A percentile compares a stretch with the other conserved stretches of the same genome.
phyloP scores from a whole-genome alignment of 2,329 filamentous ascomycete genomes.

The Neodidymelliopsis sp. region DNA sequence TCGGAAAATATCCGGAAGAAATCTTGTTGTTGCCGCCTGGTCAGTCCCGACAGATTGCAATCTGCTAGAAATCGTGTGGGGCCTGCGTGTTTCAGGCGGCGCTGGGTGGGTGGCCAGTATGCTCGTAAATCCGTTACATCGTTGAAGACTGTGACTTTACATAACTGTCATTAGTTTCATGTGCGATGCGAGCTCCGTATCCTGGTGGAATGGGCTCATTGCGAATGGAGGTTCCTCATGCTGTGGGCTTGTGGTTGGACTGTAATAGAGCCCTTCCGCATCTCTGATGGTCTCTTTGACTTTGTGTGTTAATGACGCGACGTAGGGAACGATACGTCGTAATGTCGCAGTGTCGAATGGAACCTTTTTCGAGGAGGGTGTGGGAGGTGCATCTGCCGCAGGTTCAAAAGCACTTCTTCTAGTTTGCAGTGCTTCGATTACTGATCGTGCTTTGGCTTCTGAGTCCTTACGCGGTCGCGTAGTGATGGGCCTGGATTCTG shows the following conservation, averaged over 20 bases:
- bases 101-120: constrained; percentile 16
- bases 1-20: constrained; percentile 37
- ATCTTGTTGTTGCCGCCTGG: constrained; percentile 31
- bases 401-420: constrained; percentile 49
- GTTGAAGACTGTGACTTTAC: constrained; percentile 30
- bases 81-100: constrained; percentile 3
- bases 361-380: constrained; percentile 60
- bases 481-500: constrained; percentile 35
- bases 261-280: constrained; percentile 57
- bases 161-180: constrained; percentile 54
- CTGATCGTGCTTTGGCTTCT: constrained; percentile 66
- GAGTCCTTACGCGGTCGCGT: constrained; percentile 63
- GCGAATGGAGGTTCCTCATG: constrained; percentile 48
- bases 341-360: constrained; percentile 72
- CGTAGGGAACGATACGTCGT: constrained; percentile 66
- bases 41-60: constrained; percentile 30
- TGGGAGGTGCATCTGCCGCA: constrained; percentile 31
- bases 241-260: constrained; percentile 48
- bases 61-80: constrained; percentile 14
- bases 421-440: constrained; percentile 67
- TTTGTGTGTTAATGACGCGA: constrained; percentile 56
- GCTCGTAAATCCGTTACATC: constrained; percentile 25
- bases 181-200: constrained; percentile 44
- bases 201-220: constrained; percentile 42
- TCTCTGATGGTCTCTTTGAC: constrained; percentile 58